A percentile compares a stretch with the other conserved stretches of the same genome.
Evolutionary conservation across 805 yeast species (phyloP).

Genomic region (Ogataea paraovalis): DNA sequence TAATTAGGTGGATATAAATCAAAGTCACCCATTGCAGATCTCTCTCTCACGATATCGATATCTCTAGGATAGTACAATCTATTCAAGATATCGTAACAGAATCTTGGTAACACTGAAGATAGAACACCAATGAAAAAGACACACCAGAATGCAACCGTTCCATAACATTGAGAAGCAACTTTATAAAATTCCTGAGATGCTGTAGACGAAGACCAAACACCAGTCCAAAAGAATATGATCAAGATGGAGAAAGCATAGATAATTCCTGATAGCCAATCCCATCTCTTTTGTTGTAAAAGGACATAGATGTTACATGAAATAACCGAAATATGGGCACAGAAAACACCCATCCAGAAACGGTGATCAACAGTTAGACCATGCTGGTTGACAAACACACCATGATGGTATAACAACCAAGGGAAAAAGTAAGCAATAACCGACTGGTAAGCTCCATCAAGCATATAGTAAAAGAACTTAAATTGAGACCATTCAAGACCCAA

Average conservation of each 20-base stretch:
- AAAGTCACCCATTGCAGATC: slow-evolving; percentile 49
- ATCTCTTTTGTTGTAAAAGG: slow-evolving; percentile 61
- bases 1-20: slow-evolving; percentile 44
- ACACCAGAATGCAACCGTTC: slow-evolving; percentile 64
- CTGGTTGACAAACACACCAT: slow-evolving; percentile 37
- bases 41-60: slow-evolving; percentile 67
- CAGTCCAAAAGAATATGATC: slow-evolving; percentile 70
- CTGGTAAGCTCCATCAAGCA: slow-evolving; percentile 69
- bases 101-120: slow-evolving; percentile 57
- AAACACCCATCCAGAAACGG: slow-evolving; percentile 67
- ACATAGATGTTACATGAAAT: slow-evolving; percentile 64
- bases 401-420: slow-evolving; percentile 53
- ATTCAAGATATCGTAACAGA: slow-evolving; percentile 45
- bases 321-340: slow-evolving; percentile 57
- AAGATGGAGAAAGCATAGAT: slow-evolving; percentile 52
- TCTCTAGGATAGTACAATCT: slow-evolving; percentile 59
- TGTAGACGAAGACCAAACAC: slow-evolving; percentile 60
- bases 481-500: slow-evolving; percentile 60
- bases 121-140: slow-evolving; percentile 52
- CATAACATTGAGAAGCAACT: slow-evolving; percentile 61
- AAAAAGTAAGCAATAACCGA: slow-evolving; percentile 66
- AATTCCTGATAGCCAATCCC: slow-evolving; percentile 69
- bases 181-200: slow-evolving; percentile 56
- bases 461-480: slow-evolving; percentile 54
- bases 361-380: slow-evolving; percentile 58